Evolutionary conservation across 2,329 filamentous ascomycete genomes (phyloP), one percentile per base, ranked within the genome.

Genomic region (Diaporthe sp.): DNA sequence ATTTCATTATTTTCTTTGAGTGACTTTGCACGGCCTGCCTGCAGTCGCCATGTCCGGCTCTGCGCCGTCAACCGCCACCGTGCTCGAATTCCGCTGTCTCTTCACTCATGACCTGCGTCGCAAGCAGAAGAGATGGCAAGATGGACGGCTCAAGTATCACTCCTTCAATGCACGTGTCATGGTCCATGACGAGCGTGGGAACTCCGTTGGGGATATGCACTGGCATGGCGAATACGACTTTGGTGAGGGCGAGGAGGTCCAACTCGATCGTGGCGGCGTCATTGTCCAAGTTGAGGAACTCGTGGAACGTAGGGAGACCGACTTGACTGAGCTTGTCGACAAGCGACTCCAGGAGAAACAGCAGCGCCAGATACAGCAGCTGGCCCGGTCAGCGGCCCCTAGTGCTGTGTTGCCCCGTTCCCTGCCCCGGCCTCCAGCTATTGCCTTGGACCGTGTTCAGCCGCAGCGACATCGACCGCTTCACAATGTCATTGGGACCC

Each of bases 111-210:
- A 98, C 82, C 83, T 98, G 57, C 92, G 92, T 71, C 92, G 94
- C 74, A 98, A 98, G 85, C 92, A 95, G 79, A 98, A 98, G 83
- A 89, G 94, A 76, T 98, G 96, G 96, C 95, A 98, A 81, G 96
- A 98, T 92, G 96, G 96, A 49, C 92, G 92, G 71, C 90, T 98
- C 77, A 94, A 93, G 78, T 98, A 93, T 78, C 96, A 98, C 82
- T 93, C 94, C 0, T 98, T 98, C 90, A 98, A 98, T 86, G 94
- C 92, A 81, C 92, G 95, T 6, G 87, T 97, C 76, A 97, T 98
- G 94, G 94, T 97, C 9, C 96, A 97, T 80, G 95, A 98, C 82
- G 92, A 94, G 63, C 87, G 90, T 3, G 92, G 94, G 0, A 95
- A 96, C 82, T 95, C 93, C 78, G 89, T 98, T 39, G 96, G 95